Percentiles rank a stretch among this genome's conserved stretches.
These are phyloP conservation scores for Candida chilensis DNA, from an alignment of 805 yeast genomes.

Conservation along the genomic window DNA sequence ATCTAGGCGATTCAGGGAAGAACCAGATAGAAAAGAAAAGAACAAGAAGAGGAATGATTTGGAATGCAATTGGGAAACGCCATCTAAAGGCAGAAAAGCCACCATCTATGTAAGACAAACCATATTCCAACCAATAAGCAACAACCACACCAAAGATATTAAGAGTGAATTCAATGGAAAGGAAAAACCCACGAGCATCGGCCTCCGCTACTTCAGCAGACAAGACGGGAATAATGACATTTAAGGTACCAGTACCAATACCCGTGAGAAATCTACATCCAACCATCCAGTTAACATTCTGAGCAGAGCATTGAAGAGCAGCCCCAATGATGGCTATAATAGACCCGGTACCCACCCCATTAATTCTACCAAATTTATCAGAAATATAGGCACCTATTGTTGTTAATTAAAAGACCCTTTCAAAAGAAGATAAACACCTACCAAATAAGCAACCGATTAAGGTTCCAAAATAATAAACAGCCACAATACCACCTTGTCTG, in stretches of 20 bases:
- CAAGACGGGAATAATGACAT: constrained; percentile 25
- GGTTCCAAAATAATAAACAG: constrained; percentile 20
- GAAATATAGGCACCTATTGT: too few relatives aligned
- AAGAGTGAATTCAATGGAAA: constrained; percentile 20
- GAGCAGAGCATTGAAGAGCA: constrained; percentile 10
- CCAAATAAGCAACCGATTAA: constrained; percentile 8
- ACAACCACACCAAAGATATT: constrained; percentile 16
- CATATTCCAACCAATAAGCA: constrained; percentile 25
- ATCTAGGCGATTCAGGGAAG: constrained; percentile 37
- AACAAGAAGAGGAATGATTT: constrained; percentile 8
- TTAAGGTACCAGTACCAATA: constrained; percentile 22
- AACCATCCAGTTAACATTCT: constrained; percentile 10
- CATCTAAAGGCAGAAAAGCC: constrained; percentile 14
- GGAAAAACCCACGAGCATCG: constrained; percentile 16
- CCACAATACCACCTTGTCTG: constrained; percentile 18
- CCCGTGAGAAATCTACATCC: constrained; percentile 23
- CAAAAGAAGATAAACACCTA: too few relatives aligned
- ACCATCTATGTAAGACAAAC: constrained; percentile 18
- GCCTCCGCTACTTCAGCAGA: constrained; percentile 24
- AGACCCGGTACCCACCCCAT: constrained; percentile 7
- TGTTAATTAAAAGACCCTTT: too few relatives aligned
- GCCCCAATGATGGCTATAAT: constrained; percentile 9
- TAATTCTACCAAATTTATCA: constrained; percentile 8
- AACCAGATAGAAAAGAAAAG: constrained; percentile 6
- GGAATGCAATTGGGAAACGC: constrained; percentile 24